phyloP scores from a whole-genome alignment of 768 basidiomycete genomes.

The Wakefieldia striispora region DNA sequence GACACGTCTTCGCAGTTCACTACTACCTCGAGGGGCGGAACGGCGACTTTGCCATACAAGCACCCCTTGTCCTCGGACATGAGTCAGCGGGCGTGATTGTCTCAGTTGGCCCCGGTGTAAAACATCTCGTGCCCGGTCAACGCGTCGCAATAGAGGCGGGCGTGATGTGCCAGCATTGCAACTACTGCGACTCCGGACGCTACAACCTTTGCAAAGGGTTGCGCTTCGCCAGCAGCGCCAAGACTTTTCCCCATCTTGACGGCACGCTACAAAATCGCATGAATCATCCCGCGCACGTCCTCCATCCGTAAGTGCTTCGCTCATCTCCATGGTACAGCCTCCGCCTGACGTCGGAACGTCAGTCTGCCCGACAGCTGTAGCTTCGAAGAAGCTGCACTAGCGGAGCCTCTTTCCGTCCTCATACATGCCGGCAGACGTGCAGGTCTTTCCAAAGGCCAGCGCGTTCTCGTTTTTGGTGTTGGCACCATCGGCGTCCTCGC shows the following conservation, averaged over 20 bases:
- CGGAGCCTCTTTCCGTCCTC: constrained; percentile 92
- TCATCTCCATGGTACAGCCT: neutral
- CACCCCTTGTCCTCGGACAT: constrained; percentile 90
- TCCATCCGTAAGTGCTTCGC: constrained; percentile 72
- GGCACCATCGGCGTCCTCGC: constrained; percentile 93
- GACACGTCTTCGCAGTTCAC: constrained; percentile 56
- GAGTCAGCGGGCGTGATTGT: constrained; percentile 88
- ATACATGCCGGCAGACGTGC: constrained; percentile 59
- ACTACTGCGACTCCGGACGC: constrained; percentile 66
- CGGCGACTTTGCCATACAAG: constrained; percentile 84
- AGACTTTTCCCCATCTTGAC: constrained; percentile 90
- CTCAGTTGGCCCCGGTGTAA: constrained; percentile 74
- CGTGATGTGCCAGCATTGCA: constrained; percentile 78
- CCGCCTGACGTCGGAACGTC: constrained; percentile 12
- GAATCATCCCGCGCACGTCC: constrained; percentile 83
- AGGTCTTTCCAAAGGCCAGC: constrained; percentile 48
- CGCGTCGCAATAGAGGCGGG: constrained; percentile 94
- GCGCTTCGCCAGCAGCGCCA: constrained; percentile 87
- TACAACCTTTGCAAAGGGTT: constrained; percentile 93
- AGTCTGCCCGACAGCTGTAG: constrained; percentile 76
- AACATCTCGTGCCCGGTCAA: constrained; percentile 66
- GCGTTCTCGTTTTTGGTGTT: constrained; percentile 86
- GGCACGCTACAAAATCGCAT: constrained; percentile 86
- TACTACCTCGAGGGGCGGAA: constrained; percentile 89
- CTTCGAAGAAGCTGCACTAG: constrained; percentile 81